These are phyloP conservation scores for Ophiostoma novo-ulmi DNA, from an alignment of 2,329 filamentous ascomycete genomes.

Conservation along the genomic window DNA sequence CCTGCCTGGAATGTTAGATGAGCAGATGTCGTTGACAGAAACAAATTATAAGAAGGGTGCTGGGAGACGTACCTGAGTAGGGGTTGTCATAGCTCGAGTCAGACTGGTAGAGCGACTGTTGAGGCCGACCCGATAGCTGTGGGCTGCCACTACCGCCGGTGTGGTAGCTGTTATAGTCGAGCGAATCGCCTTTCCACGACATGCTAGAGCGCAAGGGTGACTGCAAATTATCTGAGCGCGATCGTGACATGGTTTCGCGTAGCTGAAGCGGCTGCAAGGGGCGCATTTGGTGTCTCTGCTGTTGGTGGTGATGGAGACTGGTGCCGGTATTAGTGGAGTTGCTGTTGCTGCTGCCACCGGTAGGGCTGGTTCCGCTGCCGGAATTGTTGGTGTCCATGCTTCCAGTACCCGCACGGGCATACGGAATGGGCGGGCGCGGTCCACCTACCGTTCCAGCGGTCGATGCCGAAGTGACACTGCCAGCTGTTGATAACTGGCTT, in stretches of 20 bases:
- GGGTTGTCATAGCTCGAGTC: slow-evolving; percentile 44
- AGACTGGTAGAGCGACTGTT: slow-evolving; percentile 44
- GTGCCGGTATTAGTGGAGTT: slow-evolving; percentile 14
- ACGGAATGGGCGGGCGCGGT: background rate
- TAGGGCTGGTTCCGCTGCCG: background rate
- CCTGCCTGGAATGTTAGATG: slow-evolving; percentile 34
- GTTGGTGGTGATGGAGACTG: slow-evolving; percentile 41
- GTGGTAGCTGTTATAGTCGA: slow-evolving; percentile 48
- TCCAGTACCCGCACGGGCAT: background rate
- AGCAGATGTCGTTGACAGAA: slow-evolving; percentile 11
- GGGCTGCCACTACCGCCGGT: slow-evolving; percentile 28
- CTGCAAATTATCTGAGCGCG: slow-evolving; percentile 54
- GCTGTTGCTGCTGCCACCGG: slow-evolving; percentile 5
- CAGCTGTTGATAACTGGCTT: slow-evolving; percentile 29
- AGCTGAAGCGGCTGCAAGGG: slow-evolving; percentile 55
- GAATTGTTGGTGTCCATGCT: background rate
- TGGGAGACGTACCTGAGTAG: slow-evolving; percentile 46
- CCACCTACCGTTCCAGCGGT: slow-evolving; percentile 33
- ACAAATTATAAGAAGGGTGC: slow-evolving; percentile 14
- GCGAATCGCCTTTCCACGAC: slow-evolving; percentile 58
- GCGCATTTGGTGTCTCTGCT: slow-evolving; percentile 42
- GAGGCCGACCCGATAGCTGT: slow-evolving; percentile 24
- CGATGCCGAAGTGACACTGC: slow-evolving; percentile 34
- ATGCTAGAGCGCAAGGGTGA: slow-evolving; percentile 56
- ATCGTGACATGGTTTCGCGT: slow-evolving; percentile 52